Percentiles rank a stretch among this genome's conserved stretches.
phyloP scores from a whole-genome alignment of 108 stramenopile genomes.

The Skeletonema menzelii region DNA sequence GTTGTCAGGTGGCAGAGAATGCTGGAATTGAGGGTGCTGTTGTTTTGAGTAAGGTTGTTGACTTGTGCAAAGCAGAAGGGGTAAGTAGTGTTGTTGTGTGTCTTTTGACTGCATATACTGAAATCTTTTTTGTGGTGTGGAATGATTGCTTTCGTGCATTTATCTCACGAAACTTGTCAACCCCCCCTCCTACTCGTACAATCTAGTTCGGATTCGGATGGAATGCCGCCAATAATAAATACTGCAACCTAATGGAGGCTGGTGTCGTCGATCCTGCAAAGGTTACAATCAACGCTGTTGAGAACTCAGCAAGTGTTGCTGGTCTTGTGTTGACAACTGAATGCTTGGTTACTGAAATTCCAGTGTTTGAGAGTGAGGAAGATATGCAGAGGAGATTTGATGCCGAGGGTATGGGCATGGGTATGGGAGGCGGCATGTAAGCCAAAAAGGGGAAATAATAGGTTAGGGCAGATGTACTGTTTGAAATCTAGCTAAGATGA shows the following conservation, averaged over 20 bases:
- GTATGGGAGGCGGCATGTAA: constrained; percentile 67
- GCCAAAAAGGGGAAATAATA: neutral
- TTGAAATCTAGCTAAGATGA: too few relatives aligned
- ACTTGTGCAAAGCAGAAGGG: constrained; percentile 74
- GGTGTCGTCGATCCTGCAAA: constrained; percentile 97
- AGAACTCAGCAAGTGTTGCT: constrained; percentile 95
- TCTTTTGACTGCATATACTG: neutral
- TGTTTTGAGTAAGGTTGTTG: constrained; percentile 90
- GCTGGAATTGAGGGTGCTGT: constrained; percentile 97
- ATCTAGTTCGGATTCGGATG: constrained; percentile 88
- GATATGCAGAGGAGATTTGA: constrained; percentile 84
- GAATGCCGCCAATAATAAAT: constrained; percentile 90
- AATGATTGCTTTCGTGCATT: neutral
- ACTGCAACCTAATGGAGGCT: constrained; percentile 81
- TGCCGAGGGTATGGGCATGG: constrained; percentile 78
- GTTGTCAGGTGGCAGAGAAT: constrained; percentile 94
- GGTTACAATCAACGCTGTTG: constrained; percentile 95
- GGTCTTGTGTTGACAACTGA: constrained; percentile 96
- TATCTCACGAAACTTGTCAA: neutral
- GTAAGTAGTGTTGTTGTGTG: constrained; percentile 47
- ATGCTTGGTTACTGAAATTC: constrained; percentile 94
- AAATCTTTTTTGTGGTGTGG: neutral
- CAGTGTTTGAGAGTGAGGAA: constrained; percentile 70
- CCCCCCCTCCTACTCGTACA: neutral
- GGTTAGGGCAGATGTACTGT: neutral